A percentile compares a stretch with the other conserved stretches of the same genome.
phyloP scores from a whole-genome alignment of 2,329 filamentous ascomycete species.

The Diatrype stigma region DNA sequence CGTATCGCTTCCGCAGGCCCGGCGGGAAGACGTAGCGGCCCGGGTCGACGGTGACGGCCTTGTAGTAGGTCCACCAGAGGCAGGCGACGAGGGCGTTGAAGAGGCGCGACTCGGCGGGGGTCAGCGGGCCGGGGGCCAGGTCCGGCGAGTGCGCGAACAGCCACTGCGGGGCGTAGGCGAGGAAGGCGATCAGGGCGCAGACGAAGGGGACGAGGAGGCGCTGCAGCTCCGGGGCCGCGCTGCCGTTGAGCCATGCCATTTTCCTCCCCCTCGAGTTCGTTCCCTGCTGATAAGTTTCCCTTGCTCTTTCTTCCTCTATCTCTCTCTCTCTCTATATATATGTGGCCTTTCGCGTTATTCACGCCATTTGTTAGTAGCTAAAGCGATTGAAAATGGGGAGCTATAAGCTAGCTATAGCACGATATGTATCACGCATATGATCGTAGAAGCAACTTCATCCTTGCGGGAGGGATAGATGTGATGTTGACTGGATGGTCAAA shows the following conservation, averaged over 20 bases:
- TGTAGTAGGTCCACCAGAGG: slow-evolving; percentile 67
- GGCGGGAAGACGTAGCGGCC: slow-evolving; percentile 47
- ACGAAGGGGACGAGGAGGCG: slow-evolving; percentile 65
- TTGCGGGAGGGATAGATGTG: too few relatives aligned
- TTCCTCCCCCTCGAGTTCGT: too few relatives aligned
- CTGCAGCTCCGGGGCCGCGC: slow-evolving; percentile 34
- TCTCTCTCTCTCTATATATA: too few relatives aligned
- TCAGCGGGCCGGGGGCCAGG: slow-evolving; percentile 58
- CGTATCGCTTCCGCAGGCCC: slow-evolving; percentile 1
- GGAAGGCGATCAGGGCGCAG: slow-evolving; percentile 61
- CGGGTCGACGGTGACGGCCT: slow-evolving; percentile 53
- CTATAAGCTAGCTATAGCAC: too few relatives aligned
- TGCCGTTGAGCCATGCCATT: slow-evolving; percentile 30
- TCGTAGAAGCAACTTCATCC: too few relatives aligned
- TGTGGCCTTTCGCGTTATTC: too few relatives aligned
- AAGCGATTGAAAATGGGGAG: too few relatives aligned
- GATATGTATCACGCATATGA: too few relatives aligned
- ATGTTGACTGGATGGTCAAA: too few relatives aligned
- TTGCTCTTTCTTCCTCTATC: too few relatives aligned
- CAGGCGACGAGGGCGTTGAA: slow-evolving; percentile 64
- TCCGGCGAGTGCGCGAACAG: slow-evolving; percentile 59
- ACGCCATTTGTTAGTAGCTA: too few relatives aligned
- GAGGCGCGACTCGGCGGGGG: slow-evolving; percentile 48
- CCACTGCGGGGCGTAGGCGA: slow-evolving; percentile 68
- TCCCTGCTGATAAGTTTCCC: too few relatives aligned